Percentiles rank a stretch among this genome's conserved stretches.
These are phyloP conservation scores for Acacia concinna DNA, from an alignment of 331 rosid genomes.

Conservation along the genomic window DNA sequence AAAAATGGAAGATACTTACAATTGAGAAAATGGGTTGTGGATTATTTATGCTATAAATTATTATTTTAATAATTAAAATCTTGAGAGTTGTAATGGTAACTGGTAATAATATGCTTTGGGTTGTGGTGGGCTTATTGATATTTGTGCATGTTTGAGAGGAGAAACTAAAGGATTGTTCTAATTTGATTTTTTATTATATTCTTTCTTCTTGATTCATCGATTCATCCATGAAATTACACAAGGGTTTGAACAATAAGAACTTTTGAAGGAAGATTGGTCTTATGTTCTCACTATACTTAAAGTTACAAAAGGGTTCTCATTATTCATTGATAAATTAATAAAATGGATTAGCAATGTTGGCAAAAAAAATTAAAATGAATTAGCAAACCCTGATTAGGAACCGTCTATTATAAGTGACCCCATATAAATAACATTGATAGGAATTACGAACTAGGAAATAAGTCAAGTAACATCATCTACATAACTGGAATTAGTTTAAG, in stretches of 20 bases:
- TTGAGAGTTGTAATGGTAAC: neutral
- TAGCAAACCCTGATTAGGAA: neutral
- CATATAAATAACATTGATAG: no score
- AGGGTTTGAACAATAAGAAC: neutral
- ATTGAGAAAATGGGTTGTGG: neutral
- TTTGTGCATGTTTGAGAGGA: constrained; percentile 24
- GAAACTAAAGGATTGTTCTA: neutral
- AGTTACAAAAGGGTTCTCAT: no score
- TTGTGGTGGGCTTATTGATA: neutral
- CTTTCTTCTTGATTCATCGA: neutral
- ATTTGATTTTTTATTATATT: neutral
- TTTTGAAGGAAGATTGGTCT: neutral
- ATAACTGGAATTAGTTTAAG: no score
- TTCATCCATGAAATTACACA: neutral
- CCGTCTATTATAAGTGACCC: neutral
- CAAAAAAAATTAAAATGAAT: no score
- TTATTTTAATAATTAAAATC: neutral
- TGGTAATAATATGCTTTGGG: neutral
- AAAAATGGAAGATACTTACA: neutral
- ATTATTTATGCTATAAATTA: neutral
- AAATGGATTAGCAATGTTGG: no score
- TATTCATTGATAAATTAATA: no score
- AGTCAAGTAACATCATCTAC: no score
- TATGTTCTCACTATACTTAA: neutral
- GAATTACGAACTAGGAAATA: no score